phyloP scores from a whole-genome alignment of 192 early-diverging fungal species.

The Backusella circina region DNA sequence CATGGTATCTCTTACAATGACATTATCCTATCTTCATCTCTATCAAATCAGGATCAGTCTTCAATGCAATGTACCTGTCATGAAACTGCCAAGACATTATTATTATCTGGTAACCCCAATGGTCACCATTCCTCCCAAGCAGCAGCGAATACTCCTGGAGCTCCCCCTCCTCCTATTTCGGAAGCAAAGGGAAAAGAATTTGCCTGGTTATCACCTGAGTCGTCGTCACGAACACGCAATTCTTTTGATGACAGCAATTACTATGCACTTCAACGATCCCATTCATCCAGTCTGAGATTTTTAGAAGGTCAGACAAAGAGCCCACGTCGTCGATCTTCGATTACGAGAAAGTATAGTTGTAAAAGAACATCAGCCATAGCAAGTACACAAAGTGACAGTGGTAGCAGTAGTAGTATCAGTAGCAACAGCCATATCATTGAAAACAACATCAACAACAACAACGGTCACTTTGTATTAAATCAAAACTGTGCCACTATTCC shows the following conservation, averaged over 20 bases:
- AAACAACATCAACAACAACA: background rate
- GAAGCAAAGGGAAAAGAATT: background rate
- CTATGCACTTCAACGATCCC: background rate
- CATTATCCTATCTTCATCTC: background rate
- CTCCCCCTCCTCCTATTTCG: background rate
- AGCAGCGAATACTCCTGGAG: background rate
- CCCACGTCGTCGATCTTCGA: background rate
- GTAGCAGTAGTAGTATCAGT: background rate
- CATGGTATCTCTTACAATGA: background rate
- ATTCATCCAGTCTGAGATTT: background rate
- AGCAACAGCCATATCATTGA: background rate
- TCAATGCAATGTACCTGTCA: slow-evolving; percentile 7
- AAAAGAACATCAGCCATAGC: background rate
- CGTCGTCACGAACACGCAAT: background rate
- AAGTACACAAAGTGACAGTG: background rate
- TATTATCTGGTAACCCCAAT: background rate
- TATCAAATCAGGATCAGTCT: background rate
- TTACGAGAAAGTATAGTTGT: background rate
- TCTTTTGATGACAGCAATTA: background rate
- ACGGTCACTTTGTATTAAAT: background rate
- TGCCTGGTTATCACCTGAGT: background rate
- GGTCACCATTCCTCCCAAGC: background rate
- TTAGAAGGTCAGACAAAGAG: background rate
- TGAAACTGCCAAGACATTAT: slow-evolving; percentile 8
- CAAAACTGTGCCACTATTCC: background rate